Percentiles rank a stretch among this genome's conserved stretches.
Conservation (phyloP, 1,284 basidiomycete species). For the Malassezia restricta region DNA sequence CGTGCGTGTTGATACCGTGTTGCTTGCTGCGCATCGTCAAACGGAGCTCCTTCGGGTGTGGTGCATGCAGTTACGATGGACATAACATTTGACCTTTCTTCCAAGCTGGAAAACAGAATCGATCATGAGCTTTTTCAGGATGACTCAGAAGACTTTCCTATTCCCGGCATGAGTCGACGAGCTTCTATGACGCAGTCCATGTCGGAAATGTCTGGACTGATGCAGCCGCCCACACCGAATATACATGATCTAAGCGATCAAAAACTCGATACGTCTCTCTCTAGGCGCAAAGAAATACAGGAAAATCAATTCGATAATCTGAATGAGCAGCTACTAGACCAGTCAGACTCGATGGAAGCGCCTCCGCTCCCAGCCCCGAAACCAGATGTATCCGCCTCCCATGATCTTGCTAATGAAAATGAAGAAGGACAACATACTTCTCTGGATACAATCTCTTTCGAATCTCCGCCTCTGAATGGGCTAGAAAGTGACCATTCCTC, state of each 20-base stretch:
- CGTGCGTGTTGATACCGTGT: constrained; percentile 2
- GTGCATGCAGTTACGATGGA: constrained; percentile 6
- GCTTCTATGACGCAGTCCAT: constrained; percentile 5
- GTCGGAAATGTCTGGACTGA: not conserved
- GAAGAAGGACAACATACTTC: no score
- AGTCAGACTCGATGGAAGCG: constrained; percentile 3
- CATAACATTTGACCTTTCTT: constrained; percentile 10
- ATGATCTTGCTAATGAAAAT: no score
- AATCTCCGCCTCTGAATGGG: not conserved
- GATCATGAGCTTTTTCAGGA: constrained; percentile 12
- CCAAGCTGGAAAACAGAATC: constrained; percentile 13
- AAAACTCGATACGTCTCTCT: no score
- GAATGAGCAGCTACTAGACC: constrained; percentile 6
- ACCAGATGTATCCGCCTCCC: no score
- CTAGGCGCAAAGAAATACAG: no score
- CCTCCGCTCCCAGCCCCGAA: no score
- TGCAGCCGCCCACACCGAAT: not conserved
- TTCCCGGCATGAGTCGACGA: constrained; percentile 8
- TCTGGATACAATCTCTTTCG: no score
- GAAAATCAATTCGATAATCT: not conserved
- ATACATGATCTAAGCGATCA: no score
- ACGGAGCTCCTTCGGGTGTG: not conserved
- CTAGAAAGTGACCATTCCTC: not conserved
- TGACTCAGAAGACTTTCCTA: constrained; percentile 11
- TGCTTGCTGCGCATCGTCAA: not conserved